A percentile compares a stretch with the other conserved stretches of the same genome.
phyloP scores from a whole-genome alignment of 1,284 basidiomycete species.

The Apiotrichum veenhuisii region DNA sequence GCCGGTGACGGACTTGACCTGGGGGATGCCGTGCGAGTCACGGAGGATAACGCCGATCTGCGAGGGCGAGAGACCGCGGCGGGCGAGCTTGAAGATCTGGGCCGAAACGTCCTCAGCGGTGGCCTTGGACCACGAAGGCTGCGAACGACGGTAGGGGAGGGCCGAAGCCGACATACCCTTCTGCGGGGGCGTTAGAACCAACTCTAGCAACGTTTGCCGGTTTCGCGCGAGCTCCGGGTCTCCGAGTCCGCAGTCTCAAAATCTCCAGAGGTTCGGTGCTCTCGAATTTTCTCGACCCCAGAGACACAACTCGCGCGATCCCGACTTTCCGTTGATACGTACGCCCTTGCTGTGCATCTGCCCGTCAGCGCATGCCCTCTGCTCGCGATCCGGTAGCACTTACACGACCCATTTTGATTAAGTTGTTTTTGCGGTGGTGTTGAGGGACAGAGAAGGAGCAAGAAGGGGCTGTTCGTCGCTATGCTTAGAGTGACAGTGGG shows the following conservation, averaged over 20 bases:
- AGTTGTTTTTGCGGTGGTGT: constrained; percentile 4
- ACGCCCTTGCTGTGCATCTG: constrained; percentile 5
- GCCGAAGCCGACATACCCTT: constrained; percentile 99
- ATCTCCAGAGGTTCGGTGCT: no score
- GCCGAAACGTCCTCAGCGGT: constrained; percentile 92
- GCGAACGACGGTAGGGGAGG: constrained; percentile 92
- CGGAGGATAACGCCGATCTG: constrained; percentile 98
- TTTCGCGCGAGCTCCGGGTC: background rate
- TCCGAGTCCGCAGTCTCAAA: no score
- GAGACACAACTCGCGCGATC: background rate
- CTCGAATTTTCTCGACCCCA: no score
- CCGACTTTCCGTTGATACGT: background rate
- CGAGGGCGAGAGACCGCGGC: constrained; percentile 95
- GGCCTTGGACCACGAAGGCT: constrained; percentile 95
- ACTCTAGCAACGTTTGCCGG: background rate
- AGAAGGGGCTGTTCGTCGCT: background rate
- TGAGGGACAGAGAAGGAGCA: constrained; percentile 6
- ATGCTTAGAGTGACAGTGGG: background rate
- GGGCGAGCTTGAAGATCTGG: constrained; percentile 94
- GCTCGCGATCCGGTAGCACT: background rate
- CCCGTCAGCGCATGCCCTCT: background rate
- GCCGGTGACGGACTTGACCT: constrained; percentile 94
- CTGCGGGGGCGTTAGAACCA: background rate
- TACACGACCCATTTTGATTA: constrained; percentile 15
- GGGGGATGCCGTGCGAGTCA: constrained; percentile 95